These are phyloP conservation scores for Yamadazyma ubonensis DNA, from an alignment of 805 yeast species.

Conservation along the genomic window DNA sequence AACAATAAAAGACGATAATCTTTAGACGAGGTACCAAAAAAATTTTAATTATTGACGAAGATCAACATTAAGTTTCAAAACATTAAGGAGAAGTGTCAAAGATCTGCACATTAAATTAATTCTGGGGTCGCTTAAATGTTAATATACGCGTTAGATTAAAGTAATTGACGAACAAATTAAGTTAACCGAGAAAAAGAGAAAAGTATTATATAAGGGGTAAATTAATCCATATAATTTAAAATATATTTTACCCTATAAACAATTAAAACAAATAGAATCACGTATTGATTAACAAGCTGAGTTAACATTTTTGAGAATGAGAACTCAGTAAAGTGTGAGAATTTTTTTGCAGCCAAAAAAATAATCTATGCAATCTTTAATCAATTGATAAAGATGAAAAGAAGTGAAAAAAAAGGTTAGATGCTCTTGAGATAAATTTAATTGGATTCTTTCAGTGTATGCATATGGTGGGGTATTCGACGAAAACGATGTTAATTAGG, in stretches of 20 bases:
- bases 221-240: not conserved
- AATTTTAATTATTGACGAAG: not conserved
- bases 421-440: not conserved
- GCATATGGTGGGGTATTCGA: not conserved
- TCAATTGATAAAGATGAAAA: conserved; percentile 5
- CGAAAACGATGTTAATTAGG: conserved; percentile 1
- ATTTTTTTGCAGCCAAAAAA: conserved; percentile 5
- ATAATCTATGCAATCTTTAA: conserved; percentile 4
- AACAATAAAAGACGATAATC: not conserved
- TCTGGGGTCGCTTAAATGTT: not conserved
- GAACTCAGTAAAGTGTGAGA: not conserved
- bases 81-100: not conserved
- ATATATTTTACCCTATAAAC: conserved; percentile 3
- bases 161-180: not conserved
- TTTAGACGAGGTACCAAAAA: not conserved
- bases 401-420: conserved; percentile 1
- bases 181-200: not conserved
- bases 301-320: too few relatives aligned
- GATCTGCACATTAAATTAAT: not conserved
- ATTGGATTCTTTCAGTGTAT: not conserved
- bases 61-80: not conserved
- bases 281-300: too few relatives aligned
- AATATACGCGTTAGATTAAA: not conserved
- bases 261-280: too few relatives aligned
- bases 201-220: not conserved